Conservation (phyloP, 345 rosid genomes). For the Linum tenue region DNA sequence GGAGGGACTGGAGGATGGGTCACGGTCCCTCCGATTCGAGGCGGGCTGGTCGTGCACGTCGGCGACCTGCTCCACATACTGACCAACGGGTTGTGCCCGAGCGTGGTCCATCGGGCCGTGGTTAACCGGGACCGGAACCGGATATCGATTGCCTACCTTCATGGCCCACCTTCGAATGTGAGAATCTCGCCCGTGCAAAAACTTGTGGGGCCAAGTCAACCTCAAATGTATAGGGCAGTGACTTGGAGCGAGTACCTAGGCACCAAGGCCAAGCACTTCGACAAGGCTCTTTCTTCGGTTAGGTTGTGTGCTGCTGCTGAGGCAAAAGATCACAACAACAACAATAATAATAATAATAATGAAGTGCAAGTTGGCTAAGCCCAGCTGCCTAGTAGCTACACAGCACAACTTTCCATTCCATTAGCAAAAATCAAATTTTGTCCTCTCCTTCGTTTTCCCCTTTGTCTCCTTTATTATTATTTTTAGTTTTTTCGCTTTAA, state of each 20-base stretch:
- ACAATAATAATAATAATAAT: neutral
- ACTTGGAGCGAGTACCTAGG: slow-evolving; percentile 77
- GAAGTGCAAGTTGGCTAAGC: neutral
- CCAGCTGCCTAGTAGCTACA: neutral
- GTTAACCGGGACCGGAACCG: slow-evolving; percentile 35
- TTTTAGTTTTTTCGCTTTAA: too few relatives aligned
- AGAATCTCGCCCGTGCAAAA: slow-evolving; percentile 49
- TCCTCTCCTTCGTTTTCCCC: neutral
- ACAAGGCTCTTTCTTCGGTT: slow-evolving; percentile 27
- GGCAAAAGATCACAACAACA: neutral
- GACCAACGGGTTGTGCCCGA: neutral
- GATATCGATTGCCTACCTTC: slow-evolving; percentile 55
- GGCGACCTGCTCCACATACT: neutral
- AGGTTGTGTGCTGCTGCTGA: slow-evolving; percentile 1
- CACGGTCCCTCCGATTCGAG: neutral
- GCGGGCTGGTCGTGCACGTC: neutral
- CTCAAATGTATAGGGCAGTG: slow-evolving; percentile 64
- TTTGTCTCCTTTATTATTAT: too few relatives aligned
- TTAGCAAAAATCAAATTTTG: neutral
- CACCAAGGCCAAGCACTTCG: slow-evolving; percentile 65
- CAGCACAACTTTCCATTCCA: neutral
- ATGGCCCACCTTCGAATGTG: slow-evolving; percentile 58
- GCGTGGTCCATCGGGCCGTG: neutral
- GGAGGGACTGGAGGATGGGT: neutral
- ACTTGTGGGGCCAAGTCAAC: slow-evolving; percentile 40